Base-by-base conservation (phyloP, 78 protist species). In the Goniomonas avonlea region DNA sequence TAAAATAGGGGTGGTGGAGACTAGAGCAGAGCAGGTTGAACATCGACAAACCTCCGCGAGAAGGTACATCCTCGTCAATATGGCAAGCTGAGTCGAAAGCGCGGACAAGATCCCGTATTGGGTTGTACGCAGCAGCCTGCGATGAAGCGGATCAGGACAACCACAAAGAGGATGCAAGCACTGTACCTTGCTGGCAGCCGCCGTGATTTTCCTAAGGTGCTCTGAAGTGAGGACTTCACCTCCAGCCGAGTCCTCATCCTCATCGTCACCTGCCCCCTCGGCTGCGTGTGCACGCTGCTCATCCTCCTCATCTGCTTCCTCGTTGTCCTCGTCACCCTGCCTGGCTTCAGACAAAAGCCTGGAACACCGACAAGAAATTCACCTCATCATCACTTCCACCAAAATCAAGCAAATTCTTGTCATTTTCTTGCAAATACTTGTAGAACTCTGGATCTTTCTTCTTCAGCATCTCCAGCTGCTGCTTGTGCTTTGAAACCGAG, bases 281-380 rank as follows among this genome's bases (percentile, higher is more conserved):
- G 31, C 56, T 0, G 37, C 56, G 7, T 39, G 45, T 0, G 9
- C 39, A 0, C 38, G 35, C 23, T 53, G 83, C 25, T 35, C 80
- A 0, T 73, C 86, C 11, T 68, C 84, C 31, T 71, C 89, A 11
- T 38, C 81, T 0, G 77, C 87, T 1, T 50, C 86, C 0, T 80
- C 88, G 13, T 48, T 82, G 7, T 77, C 86, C 11, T 82, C 75
- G 3, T 61, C 86, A 21, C 61, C 81, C 23, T 77, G 56, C 27
- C 27, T 25, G 35, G 31, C 48, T 48, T 3, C 48, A 2, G 5
- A n/a, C n/a, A n/a, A n/a, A n/a, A n/a, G 53, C 4, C n/a, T 21
- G 21, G 2, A 5, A 25, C 59, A 5, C 7, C 59, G 59, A 18
- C 59, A 45, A 13, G 8, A 13, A 15, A 45, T 15, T 3, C 20